Evolutionary conservation across 371 early-diverging fungal species (phyloP).

Genomic region (Mucor sp.): DNA sequence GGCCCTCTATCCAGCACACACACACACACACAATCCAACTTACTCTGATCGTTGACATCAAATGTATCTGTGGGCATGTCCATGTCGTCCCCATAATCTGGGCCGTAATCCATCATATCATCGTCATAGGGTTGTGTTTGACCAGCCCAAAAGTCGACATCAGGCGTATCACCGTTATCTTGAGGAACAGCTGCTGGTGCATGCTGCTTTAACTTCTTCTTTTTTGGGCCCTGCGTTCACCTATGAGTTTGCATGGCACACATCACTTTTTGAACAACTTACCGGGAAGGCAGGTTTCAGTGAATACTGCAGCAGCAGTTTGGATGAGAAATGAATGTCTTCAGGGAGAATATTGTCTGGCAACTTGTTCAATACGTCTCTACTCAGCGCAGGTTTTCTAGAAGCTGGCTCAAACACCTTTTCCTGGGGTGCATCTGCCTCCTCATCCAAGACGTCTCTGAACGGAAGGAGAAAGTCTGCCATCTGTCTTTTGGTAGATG

Average conservation of each 20-base stretch:
- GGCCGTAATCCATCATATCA: slow-evolving; percentile 13
- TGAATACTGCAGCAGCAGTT: slow-evolving; percentile 78
- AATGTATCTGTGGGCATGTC: slow-evolving; percentile 16
- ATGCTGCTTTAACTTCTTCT: neutral
- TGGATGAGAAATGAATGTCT: slow-evolving; percentile 87
- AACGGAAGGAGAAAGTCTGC: neutral
- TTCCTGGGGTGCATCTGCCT: slow-evolving; percentile 56
- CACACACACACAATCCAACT: neutral
- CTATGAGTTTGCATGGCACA: neutral
- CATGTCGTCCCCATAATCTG: slow-evolving; percentile 13
- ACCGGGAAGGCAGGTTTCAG: slow-evolving; percentile 77
- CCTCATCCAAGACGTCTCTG: slow-evolving; percentile 24
- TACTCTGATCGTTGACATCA: slow-evolving; percentile 29
- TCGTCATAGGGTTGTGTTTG: slow-evolving; percentile 11
- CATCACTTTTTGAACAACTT: slow-evolving; percentile 14
- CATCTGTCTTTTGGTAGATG: neutral
- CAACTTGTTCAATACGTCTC: slow-evolving; percentile 40
- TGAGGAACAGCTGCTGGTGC: neutral
- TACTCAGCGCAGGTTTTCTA: slow-evolving; percentile 47
- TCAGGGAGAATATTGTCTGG: slow-evolving; percentile 75
- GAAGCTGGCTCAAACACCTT: slow-evolving; percentile 71
- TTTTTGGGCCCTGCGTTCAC: neutral
- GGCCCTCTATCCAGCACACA: no score
- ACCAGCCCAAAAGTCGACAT: slow-evolving; percentile 47
- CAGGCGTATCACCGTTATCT: slow-evolving; percentile 26